Conservation (phyloP, 2,329 filamentous ascomycete genomes). For the Corniculantispora saksenae region DNA sequence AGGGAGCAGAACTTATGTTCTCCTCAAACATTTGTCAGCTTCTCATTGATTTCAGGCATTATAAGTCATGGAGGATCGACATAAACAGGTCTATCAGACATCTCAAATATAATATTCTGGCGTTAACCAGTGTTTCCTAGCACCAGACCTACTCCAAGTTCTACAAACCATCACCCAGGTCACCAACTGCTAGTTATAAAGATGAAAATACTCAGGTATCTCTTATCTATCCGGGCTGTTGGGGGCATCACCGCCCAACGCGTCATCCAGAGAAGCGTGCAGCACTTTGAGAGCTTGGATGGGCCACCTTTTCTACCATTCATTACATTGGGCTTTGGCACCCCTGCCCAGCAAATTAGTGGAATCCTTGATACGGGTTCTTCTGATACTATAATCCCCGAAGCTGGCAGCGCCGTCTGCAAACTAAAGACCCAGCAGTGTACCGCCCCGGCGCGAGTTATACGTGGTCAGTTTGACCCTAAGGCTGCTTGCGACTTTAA, state of each 20-base stretch:
- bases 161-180: too few species aligned
- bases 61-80: neutral
- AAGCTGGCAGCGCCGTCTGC: constrained; percentile 4
- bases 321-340: neutral
- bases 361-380: neutral
- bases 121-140: neutral
- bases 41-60: neutral
- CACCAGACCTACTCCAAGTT: neutral
- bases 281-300: constrained; percentile 6
- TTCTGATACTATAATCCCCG: neutral
- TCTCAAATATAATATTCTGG: neutral
- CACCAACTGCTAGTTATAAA: neutral
- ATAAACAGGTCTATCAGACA: neutral
- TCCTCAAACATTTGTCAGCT: neutral
- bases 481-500: neutral
- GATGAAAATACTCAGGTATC: neutral
- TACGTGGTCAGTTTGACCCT: neutral
- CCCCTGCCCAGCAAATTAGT: neutral
- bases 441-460: neutral
- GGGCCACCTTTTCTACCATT: neutral
- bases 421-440: neutral
- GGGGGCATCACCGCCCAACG: neutral
- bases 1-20: neutral
- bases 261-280: neutral
- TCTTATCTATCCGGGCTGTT: neutral